Conservation (phyloP, 2,329 filamentous ascomycete genomes). For the Penicillium digitatum region DNA sequence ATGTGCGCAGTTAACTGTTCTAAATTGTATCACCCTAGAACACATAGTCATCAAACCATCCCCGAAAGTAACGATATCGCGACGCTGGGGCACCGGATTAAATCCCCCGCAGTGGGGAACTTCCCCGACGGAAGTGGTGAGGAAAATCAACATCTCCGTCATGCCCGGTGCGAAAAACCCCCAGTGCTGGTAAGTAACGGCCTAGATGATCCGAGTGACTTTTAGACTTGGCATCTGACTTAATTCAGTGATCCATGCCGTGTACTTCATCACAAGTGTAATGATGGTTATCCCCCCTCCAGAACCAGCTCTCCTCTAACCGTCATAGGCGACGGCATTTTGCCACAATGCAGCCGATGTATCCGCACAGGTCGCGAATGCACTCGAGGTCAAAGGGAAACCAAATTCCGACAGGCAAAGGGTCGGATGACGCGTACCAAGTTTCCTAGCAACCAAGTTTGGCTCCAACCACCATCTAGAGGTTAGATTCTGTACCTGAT, state of each 20-base stretch:
- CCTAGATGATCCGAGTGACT: neutral
- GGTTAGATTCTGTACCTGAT: slow-evolving; percentile 6
- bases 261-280: slow-evolving; percentile 22
- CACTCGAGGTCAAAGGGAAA: slow-evolving; percentile 8
- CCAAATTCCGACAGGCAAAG: slow-evolving; percentile 15
- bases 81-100: neutral
- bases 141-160: neutral
- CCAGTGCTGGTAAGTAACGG: slow-evolving; percentile 16
- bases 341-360: slow-evolving; percentile 21
- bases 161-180: slow-evolving; percentile 12
- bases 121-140: slow-evolving; percentile 3
- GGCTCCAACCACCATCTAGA: slow-evolving; percentile 22
- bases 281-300: neutral
- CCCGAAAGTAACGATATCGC: neutral
- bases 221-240: neutral
- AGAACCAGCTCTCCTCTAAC: neutral
- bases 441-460: slow-evolving; percentile 22
- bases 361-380: slow-evolving; percentile 16
- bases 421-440: slow-evolving; percentile 10
- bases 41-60: neutral
- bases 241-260: slow-evolving; percentile 19
- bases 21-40: neutral
- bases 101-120: slow-evolving; percentile 1
- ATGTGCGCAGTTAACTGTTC: too few relatives aligned
- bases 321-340: slow-evolving; percentile 15